Percentiles rank a stretch among this genome's conserved stretches.
phyloP scores from a whole-genome alignment of 1,139 yeast genomes.

The Yamadazyma sp. region DNA sequence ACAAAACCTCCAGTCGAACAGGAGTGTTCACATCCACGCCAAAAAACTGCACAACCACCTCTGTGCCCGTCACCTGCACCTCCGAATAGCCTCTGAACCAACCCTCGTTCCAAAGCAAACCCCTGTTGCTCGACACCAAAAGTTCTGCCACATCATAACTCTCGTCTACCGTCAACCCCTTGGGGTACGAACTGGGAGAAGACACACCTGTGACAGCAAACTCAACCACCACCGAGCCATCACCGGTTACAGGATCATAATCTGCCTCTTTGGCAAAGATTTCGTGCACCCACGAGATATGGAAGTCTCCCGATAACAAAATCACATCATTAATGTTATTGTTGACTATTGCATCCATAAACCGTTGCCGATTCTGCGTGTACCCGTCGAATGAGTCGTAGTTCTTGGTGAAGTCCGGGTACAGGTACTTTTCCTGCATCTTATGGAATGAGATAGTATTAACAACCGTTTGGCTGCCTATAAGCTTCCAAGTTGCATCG shows the following conservation, averaged over 20 bases:
- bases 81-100: constrained; percentile 3
- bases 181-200: neutral
- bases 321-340: constrained; percentile 1
- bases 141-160: neutral
- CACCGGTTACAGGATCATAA: neutral
- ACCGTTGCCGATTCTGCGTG: constrained; percentile 1
- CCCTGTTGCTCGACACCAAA: neutral
- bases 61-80: neutral
- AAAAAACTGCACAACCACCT: neutral
- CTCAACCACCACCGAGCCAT: constrained; percentile 1
- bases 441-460: neutral
- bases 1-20: neutral
- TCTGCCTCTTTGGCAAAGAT: constrained; percentile 1
- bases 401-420: neutral
- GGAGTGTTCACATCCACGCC: constrained; percentile 2
- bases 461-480: constrained; percentile 3
- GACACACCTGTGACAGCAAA: constrained; percentile 1
- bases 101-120: constrained; percentile 2
- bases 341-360: neutral
- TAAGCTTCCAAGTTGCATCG: neutral
- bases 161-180: neutral
- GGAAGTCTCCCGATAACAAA: constrained; percentile 2
- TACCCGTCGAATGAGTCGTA: constrained; percentile 2
- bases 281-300: constrained; percentile 3
- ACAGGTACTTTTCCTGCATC: neutral